These are phyloP conservation scores for Metschnikowia colocasiae DNA, from an alignment of 805 yeast species.

Conservation along the genomic window DNA sequence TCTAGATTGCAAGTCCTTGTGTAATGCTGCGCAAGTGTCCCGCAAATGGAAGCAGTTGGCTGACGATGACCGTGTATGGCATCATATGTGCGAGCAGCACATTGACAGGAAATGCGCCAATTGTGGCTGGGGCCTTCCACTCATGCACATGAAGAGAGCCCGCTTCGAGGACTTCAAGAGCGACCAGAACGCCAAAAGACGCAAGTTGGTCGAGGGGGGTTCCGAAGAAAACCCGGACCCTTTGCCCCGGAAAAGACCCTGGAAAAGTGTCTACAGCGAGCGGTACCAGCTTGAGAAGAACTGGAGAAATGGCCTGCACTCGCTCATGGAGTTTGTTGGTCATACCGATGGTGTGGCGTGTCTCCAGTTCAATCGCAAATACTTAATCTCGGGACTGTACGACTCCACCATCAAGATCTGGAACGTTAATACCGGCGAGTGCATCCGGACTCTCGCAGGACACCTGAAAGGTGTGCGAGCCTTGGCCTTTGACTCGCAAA, in stretches of 20 bases:
- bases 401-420: conserved; percentile 91
- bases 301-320: conserved; percentile 84
- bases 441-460: conserved; percentile 76
- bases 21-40: conserved; percentile 91
- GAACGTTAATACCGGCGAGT: conserved; percentile 78
- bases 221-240: neutral
- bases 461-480: conserved; percentile 86
- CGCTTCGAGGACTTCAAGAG: neutral
- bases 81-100: conserved; percentile 97
- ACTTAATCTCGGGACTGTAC: conserved; percentile 86
- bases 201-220: conserved; percentile 1
- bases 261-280: conserved; percentile 94
- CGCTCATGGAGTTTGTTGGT: conserved; percentile 62
- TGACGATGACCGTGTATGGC: conserved; percentile 97
- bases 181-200: neutral
- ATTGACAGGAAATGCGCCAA: conserved; percentile 95
- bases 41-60: conserved; percentile 84
- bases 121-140: conserved; percentile 98
- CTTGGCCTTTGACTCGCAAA: conserved; percentile 80
- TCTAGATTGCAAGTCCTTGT: conserved; percentile 87
- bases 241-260: conserved; percentile 54
- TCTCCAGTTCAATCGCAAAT: conserved; percentile 71
- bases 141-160: conserved; percentile 82
- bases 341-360: conserved; percentile 89
- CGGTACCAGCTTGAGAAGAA: conserved; percentile 87